Evolutionary conservation across 768 basidiomycete genomes (phyloP), one percentile per base, ranked within the genome.

Genomic region (Podaxis carcinomalis): DNA sequence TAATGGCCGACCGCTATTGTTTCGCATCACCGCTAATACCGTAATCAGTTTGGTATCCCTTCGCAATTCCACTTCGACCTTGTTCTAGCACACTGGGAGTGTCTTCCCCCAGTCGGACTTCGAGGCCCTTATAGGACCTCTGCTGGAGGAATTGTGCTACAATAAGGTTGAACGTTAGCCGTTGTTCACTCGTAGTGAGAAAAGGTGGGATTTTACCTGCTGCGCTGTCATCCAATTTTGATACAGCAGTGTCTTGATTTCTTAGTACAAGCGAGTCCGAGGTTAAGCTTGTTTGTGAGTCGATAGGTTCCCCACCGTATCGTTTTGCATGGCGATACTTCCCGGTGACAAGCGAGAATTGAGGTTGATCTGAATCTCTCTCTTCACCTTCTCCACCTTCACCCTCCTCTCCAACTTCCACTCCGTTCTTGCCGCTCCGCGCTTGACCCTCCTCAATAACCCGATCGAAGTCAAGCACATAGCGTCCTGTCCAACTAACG

Each of bases 41-140:
- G 2, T 74, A 73, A 63, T 81, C 81, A 62, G 90, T 88, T 51
- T 81, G 81, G 70, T 98, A 98, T 9, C 90, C 93, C 63, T 89
- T 82, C 40, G 96, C 94, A 50, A 96, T 89, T 4, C 96, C 96
- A 65, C 84, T 90, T 50, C 94, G 76, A 0, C 96, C 96, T 71
- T 96, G 91, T 74, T 97, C 93, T 61, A 98, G 72, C 42, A 88
- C 71, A 63, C 89, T 84, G 0, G 95, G 95, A 1, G 78, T 82
- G 67, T 96, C 92, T 70, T 90, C 78, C 0, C 92, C 93, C 10
- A 88, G 66, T 7, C 90, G 80, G 21, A 83, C 74, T 61, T 98
- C 95, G 25, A 98, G 77, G 1, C 96, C 96, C 46, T 81, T 83
- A 74, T 89, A 98, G 0, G 83, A 85, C 51, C 95, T 83, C 14